phyloP scores from a whole-genome alignment of 768 basidiomycete genomes.

The Boletellus ananiceps region DNA sequence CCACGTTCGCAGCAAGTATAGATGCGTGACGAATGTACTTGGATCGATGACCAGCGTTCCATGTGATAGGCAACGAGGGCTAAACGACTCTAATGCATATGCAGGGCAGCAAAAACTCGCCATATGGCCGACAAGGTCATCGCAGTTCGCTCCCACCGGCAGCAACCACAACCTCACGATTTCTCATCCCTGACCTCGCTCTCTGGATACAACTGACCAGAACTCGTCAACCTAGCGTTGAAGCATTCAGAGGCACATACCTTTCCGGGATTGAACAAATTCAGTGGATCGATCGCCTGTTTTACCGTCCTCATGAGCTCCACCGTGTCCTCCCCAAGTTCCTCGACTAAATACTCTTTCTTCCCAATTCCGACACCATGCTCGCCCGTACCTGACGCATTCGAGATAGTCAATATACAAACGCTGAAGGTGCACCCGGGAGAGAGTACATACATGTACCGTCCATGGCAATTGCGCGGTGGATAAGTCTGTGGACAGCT shows the following conservation, averaged over 20 bases:
- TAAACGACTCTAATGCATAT: no score
- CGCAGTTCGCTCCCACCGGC: no score
- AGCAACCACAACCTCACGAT: background rate
- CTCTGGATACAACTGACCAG: constrained; percentile 19
- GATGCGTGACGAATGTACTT: no score
- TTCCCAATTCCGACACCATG: constrained; percentile 89
- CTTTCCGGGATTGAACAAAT: constrained; percentile 87
- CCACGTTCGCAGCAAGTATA: no score
- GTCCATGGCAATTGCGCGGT: constrained; percentile 67
- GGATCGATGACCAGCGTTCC: no score
- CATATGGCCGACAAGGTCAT: background rate
- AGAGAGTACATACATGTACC: constrained; percentile 58
- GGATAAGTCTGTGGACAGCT: constrained; percentile 66
- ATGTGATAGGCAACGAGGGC: no score
- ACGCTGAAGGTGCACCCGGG: background rate
- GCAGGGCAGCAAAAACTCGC: background rate
- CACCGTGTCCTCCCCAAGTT: constrained; percentile 80
- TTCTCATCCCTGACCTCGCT: background rate
- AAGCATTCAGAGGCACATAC: constrained; percentile 17
- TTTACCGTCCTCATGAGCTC: constrained; percentile 86
- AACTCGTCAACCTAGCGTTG: background rate
- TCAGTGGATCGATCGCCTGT: constrained; percentile 67
- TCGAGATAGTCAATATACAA: background rate
- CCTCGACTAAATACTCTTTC: constrained; percentile 75
- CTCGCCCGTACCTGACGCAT: constrained; percentile 65